Conservation (phyloP, 192 early-diverging fungal genomes). For the Backusella mclennaniae region DNA sequence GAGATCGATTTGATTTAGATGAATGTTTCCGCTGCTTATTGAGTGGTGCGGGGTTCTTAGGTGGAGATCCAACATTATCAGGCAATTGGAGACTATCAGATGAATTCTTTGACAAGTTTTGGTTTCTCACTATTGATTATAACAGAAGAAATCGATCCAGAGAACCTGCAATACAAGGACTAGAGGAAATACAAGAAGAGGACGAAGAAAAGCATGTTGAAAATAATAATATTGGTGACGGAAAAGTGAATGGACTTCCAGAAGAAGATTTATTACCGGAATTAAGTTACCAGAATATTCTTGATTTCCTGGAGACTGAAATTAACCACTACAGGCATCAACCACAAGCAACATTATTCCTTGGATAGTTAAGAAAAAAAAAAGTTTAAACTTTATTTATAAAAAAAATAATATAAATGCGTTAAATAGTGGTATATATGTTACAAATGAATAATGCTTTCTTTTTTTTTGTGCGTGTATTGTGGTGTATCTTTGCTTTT, state of each 20-base stretch:
- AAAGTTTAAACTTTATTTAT: conserved; percentile 1
- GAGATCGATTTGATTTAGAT: background rate
- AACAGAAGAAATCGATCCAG: background rate
- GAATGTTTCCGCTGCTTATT: background rate
- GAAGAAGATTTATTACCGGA: background rate
- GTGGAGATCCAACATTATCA: conserved; percentile 4
- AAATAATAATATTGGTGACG: background rate
- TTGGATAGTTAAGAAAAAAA: background rate
- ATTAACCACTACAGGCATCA: background rate
- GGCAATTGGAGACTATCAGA: background rate
- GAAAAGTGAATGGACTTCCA: background rate
- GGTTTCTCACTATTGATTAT: conserved; percentile 6
- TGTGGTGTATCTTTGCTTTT: background rate
- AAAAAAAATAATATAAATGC: conserved; percentile 4
- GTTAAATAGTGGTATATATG: conserved; percentile 5
- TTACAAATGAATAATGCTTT: conserved; percentile 4
- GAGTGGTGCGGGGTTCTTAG: background rate
- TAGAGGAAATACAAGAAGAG: background rate
- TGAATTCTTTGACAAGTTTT: background rate
- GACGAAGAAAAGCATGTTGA: background rate
- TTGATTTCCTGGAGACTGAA: conserved; percentile 1
- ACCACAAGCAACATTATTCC: conserved; percentile 1
- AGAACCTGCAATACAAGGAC: background rate
- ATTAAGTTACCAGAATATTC: background rate
- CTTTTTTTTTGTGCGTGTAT: background rate